Base-by-base conservation (phyloP, 2,329 filamentous ascomycete species). In the Fulvia fulva region DNA sequence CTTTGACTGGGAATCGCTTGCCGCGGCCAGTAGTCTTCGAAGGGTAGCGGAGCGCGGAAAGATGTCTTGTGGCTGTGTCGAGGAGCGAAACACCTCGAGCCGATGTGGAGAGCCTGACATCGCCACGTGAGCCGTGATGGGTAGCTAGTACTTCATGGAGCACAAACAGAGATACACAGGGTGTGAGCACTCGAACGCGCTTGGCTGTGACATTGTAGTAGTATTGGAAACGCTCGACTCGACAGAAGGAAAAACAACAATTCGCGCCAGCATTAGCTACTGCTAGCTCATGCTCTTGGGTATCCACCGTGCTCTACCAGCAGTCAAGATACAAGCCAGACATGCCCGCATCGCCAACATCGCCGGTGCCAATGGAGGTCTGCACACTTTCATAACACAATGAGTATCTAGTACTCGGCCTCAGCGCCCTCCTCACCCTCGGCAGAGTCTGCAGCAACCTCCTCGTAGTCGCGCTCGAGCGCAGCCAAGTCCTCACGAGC, bases 401-500 rank as follows among this genome's bases (percentile, higher is more conserved):
- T 16, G 47, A 50, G 51, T 41, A 54, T 22, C 76, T 95, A 96
- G 84, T 97, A 96, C 85, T 97, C 93, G 67, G 90, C 89, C 80
- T 95, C 91, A 69, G 83, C 80, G 73, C 85, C 87, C 73, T 92
- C 90, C 70, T 95, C 92, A 65, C 86, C 89, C 75, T 92, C 92
- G 71, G 96, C 80, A 64, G 91, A 96, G 80, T 97, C 93, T 72
- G 91, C 90, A 66, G 91, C 93, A 74, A 97, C 94, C 81, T 99
- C 94, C 81, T 97, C 93, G 81, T 99, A 99, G 77, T 99, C 93
- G 70, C 92, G 88, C 86, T 99, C 94, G 64, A 99, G 85, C 70
- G 94, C 94, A 76, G 94, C 94, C 77, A 99, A 82, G 81, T 99
- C 94, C 82, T 99, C 94, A 77, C 94, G 92, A 66, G 94, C 94